phyloP scores from a whole-genome alignment of 2,329 filamentous ascomycete genomes.

The Leptographium flavum region DNA sequence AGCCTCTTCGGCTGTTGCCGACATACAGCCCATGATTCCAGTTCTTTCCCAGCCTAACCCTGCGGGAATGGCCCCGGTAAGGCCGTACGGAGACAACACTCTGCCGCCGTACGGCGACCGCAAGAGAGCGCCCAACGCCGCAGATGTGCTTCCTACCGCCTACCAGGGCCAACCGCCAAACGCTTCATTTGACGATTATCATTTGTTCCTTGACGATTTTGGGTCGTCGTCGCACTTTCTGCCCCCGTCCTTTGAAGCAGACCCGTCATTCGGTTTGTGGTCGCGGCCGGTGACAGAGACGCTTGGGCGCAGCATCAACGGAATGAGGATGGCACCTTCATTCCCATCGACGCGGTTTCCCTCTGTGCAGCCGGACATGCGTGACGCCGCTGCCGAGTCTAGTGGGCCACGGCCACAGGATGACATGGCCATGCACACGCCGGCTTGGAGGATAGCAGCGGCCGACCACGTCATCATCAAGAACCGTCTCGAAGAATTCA shows the following conservation, averaged over 20 bases:
- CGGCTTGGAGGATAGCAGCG: constrained; percentile 33
- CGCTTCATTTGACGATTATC: constrained; percentile 39
- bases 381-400: constrained; percentile 24
- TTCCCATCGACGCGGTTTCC: constrained; percentile 40
- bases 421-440: constrained; percentile 21
- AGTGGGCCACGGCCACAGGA: constrained; percentile 23
- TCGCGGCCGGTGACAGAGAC: constrained; percentile 26
- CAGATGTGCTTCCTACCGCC: constrained; percentile 26
- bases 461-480: constrained; percentile 41
- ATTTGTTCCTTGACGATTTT: constrained; percentile 45
- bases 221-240: constrained; percentile 38
- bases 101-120: constrained; percentile 29
- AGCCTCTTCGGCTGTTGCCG: constrained; percentile 36
- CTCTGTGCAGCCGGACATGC: constrained; percentile 37
- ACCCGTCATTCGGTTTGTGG: constrained; percentile 39
- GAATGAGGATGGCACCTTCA: constrained; percentile 28
- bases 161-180: constrained; percentile 24
- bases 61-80: constrained; percentile 26
- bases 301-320: constrained; percentile 19
- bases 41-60: constrained; percentile 27
- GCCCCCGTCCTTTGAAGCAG: constrained; percentile 38
- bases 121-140: constrained; percentile 23
- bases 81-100: constrained; percentile 34
- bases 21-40: constrained; percentile 35
- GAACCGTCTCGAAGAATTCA: constrained; percentile 46